Evolutionary conservation across 2,329 filamentous ascomycete species (phyloP).

Genomic region (Fusarium tricinctum): DNA sequence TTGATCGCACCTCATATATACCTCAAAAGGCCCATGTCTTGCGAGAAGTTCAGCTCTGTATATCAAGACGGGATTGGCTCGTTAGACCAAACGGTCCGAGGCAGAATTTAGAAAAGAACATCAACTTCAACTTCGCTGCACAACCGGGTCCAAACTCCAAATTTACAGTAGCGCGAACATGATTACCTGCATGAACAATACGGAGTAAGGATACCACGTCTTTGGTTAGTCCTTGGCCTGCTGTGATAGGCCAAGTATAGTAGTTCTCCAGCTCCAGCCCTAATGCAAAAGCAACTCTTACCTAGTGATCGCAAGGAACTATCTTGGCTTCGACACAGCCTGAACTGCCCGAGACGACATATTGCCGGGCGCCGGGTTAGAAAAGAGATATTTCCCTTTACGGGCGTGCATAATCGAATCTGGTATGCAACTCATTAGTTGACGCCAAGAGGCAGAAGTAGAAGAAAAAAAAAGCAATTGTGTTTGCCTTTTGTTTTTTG

Average conservation of each 20-base stretch:
- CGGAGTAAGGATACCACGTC: not conserved
- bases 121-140: conserved; percentile 6
- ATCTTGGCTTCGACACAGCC: too few relatives aligned
- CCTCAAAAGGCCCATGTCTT: not conserved
- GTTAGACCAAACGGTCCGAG: conserved; percentile 1
- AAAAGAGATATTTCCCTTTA: too few relatives aligned
- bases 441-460: not conserved
- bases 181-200: conserved; percentile 40
- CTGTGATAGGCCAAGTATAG: conserved; percentile 26
- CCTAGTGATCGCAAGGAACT: too few relatives aligned
- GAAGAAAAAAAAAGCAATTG: conserved; percentile 26
- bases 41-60: not conserved
- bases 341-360: too few relatives aligned
- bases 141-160: conserved; percentile 3
- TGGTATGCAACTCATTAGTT: conserved; percentile 29
- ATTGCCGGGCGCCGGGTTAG: too few relatives aligned
- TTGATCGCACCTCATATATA: conserved; percentile 19
- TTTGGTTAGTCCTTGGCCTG: conserved; percentile 15
- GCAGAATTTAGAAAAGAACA: not conserved
- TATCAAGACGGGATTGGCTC: conserved; percentile 19
- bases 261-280: conserved; percentile 2
- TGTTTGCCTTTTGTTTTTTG: conserved; percentile 1
- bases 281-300: conserved; percentile 30
- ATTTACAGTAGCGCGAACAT: conserved; percentile 36
- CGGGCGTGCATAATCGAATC: conserved; percentile 7